These are phyloP conservation scores for Schizosaccharomyces japonicus DNA, from an alignment of 805 yeast genomes.

Conservation along the genomic window DNA sequence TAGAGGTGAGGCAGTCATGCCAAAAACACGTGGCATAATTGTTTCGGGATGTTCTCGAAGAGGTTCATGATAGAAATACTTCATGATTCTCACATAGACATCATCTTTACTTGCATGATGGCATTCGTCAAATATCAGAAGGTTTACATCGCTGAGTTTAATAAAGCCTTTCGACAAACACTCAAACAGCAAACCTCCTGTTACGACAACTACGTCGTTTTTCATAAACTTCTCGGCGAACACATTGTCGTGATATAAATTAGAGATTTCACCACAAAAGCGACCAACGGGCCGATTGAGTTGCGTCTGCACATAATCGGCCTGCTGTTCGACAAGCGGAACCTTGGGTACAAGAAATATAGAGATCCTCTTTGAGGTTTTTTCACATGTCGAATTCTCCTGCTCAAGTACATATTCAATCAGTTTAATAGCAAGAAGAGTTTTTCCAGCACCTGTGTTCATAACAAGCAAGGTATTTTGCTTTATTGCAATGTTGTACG, in stretches of 20 bases:
- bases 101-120: slow-evolving; percentile 7
- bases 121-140: slow-evolving; percentile 9
- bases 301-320: slow-evolving; percentile 1
- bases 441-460: slow-evolving; percentile 2
- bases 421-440: slow-evolving; percentile 1
- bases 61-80: slow-evolving; percentile 1
- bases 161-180: slow-evolving; percentile 5
- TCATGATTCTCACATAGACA: slow-evolving; percentile 6
- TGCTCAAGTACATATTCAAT: neutral
- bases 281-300: neutral
- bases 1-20: slow-evolving; percentile 8
- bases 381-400: neutral
- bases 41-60: neutral
- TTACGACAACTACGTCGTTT: slow-evolving; percentile 6
- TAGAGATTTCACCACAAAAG: slow-evolving; percentile 5
- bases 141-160: neutral
- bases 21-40: slow-evolving; percentile 6
- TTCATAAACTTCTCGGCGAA: neutral
- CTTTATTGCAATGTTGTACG: neutral
- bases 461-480: slow-evolving; percentile 2
- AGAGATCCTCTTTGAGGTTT: slow-evolving; percentile 1
- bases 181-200: slow-evolving; percentile 5
- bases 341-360: slow-evolving; percentile 6
- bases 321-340: slow-evolving; percentile 6
- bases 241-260: neutral